phyloP scores from a whole-genome alignment of 2,329 filamentous ascomycete genomes.

The Sphaerulina vaccinii region DNA sequence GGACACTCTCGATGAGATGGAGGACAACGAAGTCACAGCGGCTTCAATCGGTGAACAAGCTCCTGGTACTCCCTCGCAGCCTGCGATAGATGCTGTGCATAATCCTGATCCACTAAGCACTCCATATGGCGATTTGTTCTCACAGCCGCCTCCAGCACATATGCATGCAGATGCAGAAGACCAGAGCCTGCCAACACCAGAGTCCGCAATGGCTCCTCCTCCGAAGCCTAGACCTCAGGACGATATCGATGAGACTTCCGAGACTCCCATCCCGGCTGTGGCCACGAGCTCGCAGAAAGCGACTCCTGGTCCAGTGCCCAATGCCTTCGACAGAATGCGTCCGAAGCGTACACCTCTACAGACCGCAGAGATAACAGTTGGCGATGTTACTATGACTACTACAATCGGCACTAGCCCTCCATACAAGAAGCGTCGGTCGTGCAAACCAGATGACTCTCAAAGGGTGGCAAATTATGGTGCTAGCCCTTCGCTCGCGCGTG shows the following conservation, averaged over 20 bases:
- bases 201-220: neutral
- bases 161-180: neutral
- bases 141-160: conserved; percentile 25
- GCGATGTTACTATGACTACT: conserved; percentile 64
- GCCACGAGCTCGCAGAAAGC: conserved; percentile 33
- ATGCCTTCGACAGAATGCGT: conserved; percentile 64
- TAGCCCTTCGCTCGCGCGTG: conserved; percentile 40
- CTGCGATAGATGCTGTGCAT: conserved; percentile 15
- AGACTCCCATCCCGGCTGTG: conserved; percentile 35
- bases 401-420: conserved; percentile 55
- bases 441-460: conserved; percentile 40
- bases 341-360: conserved; percentile 62
- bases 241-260: conserved; percentile 5
- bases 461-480: conserved; percentile 49
- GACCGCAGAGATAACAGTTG: conserved; percentile 73
- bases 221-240: neutral
- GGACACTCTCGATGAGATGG: neutral
- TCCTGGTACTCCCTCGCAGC: neutral
- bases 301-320: conserved; percentile 53
- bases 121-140: conserved; percentile 30
- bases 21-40: neutral
- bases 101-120: conserved; percentile 31
- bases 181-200: neutral
- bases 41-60: neutral
- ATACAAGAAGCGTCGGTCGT: conserved; percentile 48